Conservation (phyloP, 2,329 filamentous ascomycete genomes). For the Phialocephala subalpina region DNA sequence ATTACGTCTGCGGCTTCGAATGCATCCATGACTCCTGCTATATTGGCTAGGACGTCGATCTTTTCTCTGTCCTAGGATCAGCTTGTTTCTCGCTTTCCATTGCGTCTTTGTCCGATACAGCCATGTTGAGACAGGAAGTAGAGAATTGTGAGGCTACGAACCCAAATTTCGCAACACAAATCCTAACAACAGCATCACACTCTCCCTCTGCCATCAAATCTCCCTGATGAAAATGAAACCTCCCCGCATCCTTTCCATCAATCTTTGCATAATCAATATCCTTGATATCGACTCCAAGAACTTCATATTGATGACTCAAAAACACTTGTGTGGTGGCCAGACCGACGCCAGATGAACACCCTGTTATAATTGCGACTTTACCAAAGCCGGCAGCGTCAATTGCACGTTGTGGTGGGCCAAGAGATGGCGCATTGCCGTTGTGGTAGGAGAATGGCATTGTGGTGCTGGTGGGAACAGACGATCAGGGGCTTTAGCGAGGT, state of each 20-base stretch:
- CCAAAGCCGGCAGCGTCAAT: constrained; percentile 30
- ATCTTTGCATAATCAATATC: constrained; percentile 44
- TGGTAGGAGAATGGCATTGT: constrained; percentile 23
- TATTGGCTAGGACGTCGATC: constrained; percentile 54
- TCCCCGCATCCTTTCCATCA: constrained; percentile 25
- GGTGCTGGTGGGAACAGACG: not conserved
- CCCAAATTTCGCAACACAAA: constrained; percentile 43
- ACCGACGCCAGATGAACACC: constrained; percentile 45
- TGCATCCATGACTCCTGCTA: constrained; percentile 53
- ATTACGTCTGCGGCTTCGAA: constrained; percentile 50
- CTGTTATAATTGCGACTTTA: constrained; percentile 35
- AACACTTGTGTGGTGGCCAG: constrained; percentile 46
- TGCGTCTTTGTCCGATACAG: too few relatives aligned
- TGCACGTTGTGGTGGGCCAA: not conserved
- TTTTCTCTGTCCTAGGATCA: constrained; percentile 28
- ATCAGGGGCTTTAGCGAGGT: not conserved
- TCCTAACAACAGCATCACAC: constrained; percentile 45
- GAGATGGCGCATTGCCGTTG: not conserved
- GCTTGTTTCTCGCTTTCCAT: not conserved
- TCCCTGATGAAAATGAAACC: constrained; percentile 46
- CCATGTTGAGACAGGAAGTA: too few relatives aligned
- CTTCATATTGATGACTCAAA: constrained; percentile 42
- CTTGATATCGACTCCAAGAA: constrained; percentile 44
- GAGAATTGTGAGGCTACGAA: too few relatives aligned
- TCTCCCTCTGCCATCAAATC: constrained; percentile 43